These are phyloP conservation scores for Rhododendron mucronatum DNA, from an alignment of 148 eudicot species.

Conservation along the genomic window DNA sequence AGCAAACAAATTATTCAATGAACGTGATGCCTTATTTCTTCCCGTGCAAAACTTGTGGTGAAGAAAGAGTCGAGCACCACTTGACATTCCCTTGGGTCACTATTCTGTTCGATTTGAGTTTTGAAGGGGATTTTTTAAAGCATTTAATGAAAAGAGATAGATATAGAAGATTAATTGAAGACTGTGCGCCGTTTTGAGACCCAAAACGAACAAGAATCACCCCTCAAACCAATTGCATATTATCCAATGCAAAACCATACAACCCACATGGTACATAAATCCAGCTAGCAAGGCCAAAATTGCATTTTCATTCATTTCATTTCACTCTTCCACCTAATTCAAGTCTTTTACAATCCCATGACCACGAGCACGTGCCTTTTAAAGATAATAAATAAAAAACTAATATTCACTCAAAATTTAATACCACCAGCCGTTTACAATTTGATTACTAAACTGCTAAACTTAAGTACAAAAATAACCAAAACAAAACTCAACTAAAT, in stretches of 20 bases:
- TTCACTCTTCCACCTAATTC: conserved; percentile 34
- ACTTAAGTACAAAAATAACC: background rate
- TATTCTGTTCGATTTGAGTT: no score
- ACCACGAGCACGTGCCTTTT: conserved; percentile 15
- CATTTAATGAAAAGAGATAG: no score
- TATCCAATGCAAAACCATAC: background rate
- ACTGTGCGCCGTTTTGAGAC: no score
- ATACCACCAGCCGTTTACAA: background rate
- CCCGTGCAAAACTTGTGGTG: no score
- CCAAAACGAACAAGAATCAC: no score
- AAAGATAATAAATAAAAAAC: background rate
- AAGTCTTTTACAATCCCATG: conserved; percentile 7
- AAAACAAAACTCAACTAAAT: background rate
- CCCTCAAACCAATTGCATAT: background rate
- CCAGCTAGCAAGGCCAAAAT: background rate
- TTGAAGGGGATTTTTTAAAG: no score
- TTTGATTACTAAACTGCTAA: background rate
- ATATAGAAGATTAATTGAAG: no score
- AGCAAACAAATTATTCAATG: no score
- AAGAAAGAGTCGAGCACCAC: no score
- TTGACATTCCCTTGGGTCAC: no score
- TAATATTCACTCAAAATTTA: background rate
- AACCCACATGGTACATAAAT: background rate
- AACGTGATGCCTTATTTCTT: no score
- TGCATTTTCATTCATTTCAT: conserved; percentile 23